phyloP scores from a whole-genome alignment of 176 grass and related monocot species.

The Triticum urartu region DNA sequence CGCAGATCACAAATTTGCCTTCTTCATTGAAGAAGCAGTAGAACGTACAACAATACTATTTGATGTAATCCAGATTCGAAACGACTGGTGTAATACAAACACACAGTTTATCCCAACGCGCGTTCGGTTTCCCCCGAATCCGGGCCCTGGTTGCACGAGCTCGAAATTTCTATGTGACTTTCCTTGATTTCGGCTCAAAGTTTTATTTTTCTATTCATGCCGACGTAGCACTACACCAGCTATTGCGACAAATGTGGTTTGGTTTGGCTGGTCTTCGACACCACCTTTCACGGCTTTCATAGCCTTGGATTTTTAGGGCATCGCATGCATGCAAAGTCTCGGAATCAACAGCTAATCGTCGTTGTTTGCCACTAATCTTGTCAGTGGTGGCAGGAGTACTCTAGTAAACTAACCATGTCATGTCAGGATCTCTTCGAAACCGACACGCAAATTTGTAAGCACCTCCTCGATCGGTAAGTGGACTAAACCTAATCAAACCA shows the following conservation, averaged over 20 bases:
- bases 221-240: no score
- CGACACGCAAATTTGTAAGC: not conserved
- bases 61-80: no score
- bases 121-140: no score
- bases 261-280: not conserved
- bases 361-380: not conserved
- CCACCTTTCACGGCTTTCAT: not conserved
- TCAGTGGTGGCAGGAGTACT: no score
- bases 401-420: no score
- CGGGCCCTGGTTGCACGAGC: not conserved
- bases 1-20: no score
- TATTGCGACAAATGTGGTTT: not conserved
- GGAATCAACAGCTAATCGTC: not conserved
- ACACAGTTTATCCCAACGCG: no score
- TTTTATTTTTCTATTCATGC: not conserved
- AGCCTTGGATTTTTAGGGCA: constrained; percentile 8
- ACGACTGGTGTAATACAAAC: no score
- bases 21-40: no score
- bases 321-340: not conserved
- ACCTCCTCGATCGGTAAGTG: not conserved
- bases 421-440: not conserved
- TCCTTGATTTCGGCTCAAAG: constrained; percentile 12
- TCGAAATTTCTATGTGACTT: not conserved
- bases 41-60: no score
- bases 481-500: not conserved